Base-by-base conservation (phyloP, 176 grass and related monocot genomes). In the Cymbopogon citratus region DNA sequence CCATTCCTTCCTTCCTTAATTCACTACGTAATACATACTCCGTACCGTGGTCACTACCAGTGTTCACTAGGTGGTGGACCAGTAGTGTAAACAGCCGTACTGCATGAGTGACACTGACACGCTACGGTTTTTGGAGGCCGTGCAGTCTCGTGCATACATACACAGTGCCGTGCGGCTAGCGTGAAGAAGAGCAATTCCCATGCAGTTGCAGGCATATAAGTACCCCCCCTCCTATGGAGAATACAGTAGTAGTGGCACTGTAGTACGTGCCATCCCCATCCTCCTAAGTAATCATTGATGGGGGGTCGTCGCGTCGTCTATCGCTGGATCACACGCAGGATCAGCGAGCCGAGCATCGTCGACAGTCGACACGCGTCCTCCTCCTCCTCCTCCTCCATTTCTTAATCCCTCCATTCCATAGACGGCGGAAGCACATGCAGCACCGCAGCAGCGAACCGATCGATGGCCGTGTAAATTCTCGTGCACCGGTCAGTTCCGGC, bases 341-440 rank as follows among this genome's bases (percentile, higher is more conserved):
- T 48, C 45, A 48, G 45, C 43, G 12, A 45, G 3, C 68, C 0
- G 1, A 2, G 7, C 9, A 10, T 18, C 27, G 0, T 29, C 76
- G 76, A 79, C 76, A 79, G 0, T 28, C 76, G 75, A 79, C 76
- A 79, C 40, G 41, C 12, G 44, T 14, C 18, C n/a, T n/a, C n/a
- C n/a, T n/a, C n/a, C n/a, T 0, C n/a, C 19, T 10, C 62, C 11
- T n/a, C 1, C 41, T n/a, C 16, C 61, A 49, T 46, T 78, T 33
- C 10, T 65, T 79, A 44, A 66, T 46, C 76, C 61, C 12, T 24
- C 61, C 61, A 43, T 23, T 24, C 61, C 61, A 43, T 23, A n/a
- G 61, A 11, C 40, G 39, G 38, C 2, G 77, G 77, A 35, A 34
- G 41, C 76, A 33, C 16, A 60, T 5, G 59, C 38, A 64, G 76